phyloP scores from a whole-genome alignment of 2,329 filamentous ascomycete species.

The Falciphora oryzae region DNA sequence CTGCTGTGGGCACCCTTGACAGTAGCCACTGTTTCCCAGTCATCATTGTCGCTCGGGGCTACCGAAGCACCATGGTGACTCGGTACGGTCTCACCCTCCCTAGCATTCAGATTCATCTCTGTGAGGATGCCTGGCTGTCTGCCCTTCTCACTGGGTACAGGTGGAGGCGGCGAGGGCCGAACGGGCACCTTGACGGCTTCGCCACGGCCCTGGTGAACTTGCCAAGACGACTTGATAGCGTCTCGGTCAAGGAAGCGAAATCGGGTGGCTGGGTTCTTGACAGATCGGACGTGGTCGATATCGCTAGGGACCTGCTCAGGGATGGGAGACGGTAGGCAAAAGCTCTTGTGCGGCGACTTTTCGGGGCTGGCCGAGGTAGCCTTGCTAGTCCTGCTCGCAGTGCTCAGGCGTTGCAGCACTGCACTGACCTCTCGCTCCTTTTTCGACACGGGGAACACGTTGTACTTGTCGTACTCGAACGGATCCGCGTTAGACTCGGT shows the following conservation, averaged over 20 bases:
- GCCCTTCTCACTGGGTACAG: conserved; percentile 2
- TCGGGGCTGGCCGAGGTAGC: conserved; percentile 20
- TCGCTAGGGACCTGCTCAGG: conserved; percentile 11
- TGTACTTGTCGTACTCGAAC: conserved; percentile 41
- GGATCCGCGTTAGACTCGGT: conserved; percentile 35
- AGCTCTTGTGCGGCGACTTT: conserved; percentile 23
- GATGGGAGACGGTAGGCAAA: conserved; percentile 13
- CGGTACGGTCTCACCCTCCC: not conserved
- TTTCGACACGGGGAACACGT: conserved; percentile 29
- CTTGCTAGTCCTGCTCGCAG: conserved; percentile 19
- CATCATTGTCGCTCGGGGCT: conserved; percentile 26
- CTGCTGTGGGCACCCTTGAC: conserved; percentile 17
- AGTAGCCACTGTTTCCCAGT: conserved; percentile 34
- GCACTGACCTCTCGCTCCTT: conserved; percentile 39
- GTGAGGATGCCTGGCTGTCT: conserved; percentile 1
- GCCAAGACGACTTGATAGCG: conserved; percentile 7
- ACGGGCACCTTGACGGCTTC: conserved; percentile 6
- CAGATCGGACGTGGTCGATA: no score
- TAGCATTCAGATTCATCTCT: conserved; percentile 6
- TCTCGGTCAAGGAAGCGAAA: conserved; percentile 2
- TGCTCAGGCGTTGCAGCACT: conserved; percentile 28
- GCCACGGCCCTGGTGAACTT: not conserved
- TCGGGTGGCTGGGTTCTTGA: not conserved
- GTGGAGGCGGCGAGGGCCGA: not conserved
- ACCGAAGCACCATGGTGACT: not conserved